These are phyloP conservation scores for Chimonanthus salicifolius DNA, from an alignment of 164 flowering plant genomes.

Conservation along the genomic window DNA sequence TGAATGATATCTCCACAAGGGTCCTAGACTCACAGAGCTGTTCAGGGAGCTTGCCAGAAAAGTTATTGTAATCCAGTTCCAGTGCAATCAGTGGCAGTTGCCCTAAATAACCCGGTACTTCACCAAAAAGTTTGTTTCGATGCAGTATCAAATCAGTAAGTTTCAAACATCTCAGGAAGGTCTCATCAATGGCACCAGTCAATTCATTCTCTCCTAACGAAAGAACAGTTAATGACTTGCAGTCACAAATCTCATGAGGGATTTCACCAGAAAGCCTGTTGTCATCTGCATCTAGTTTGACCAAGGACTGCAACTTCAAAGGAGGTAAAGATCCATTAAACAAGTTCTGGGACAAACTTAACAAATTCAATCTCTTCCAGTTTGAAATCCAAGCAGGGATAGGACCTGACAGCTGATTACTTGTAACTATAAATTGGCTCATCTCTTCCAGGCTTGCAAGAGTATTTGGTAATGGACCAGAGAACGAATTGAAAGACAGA, in stretches of 20 bases:
- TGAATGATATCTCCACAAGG: conserved; percentile 43
- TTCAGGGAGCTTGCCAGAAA: conserved; percentile 49
- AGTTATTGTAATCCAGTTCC: conserved; percentile 45
- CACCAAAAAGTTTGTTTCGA: conserved; percentile 45
- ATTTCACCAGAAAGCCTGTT: conserved; percentile 54
- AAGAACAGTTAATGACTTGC: conserved; percentile 27
- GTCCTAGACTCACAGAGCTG: conserved; percentile 50
- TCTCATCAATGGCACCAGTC: conserved; percentile 33
- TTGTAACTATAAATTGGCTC: conserved; percentile 31
- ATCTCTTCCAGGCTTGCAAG: conserved; percentile 35
- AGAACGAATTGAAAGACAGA: conserved; percentile 46
- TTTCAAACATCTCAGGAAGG: conserved; percentile 36
- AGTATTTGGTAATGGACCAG: conserved; percentile 48
- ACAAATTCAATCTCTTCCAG: conserved; percentile 33
- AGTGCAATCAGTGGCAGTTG: conserved; percentile 39
- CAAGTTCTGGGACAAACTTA: conserved; percentile 35
- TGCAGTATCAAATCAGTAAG: conserved; percentile 42
- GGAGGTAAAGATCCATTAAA: conserved; percentile 46
- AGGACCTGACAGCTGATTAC: conserved; percentile 45
- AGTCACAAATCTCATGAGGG: conserved; percentile 38
- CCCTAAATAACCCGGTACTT: conserved; percentile 49
- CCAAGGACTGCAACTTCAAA: conserved; percentile 30
- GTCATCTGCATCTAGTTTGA: conserved; percentile 29
- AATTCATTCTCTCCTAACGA: conserved; percentile 39
- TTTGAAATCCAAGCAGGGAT: conserved; percentile 51